Evolutionary conservation across 2,329 filamentous ascomycete genomes (phyloP), one percentile per base, ranked within the genome.

Genomic region (Epicoccum nigrum): DNA sequence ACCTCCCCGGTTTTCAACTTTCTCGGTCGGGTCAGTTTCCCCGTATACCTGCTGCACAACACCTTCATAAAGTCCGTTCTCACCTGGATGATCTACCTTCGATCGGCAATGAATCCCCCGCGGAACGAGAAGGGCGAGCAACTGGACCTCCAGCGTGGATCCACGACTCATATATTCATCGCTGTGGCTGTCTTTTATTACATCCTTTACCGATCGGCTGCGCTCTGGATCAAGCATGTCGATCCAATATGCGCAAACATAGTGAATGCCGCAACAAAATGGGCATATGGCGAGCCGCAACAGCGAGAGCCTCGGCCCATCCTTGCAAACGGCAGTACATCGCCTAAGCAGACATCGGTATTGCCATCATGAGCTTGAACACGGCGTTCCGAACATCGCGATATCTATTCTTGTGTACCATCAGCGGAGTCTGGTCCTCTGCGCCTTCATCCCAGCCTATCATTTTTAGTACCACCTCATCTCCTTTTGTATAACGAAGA

Each of bases 41-140:
- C 84, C 1, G 81, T 87, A 12, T 87, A 87, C 61, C 77, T 87
- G 6, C 71, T 87, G 16, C 85, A 87, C 68, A 85, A 84, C 33
- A 79, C 81, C 0, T 74, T 87, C 23, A 79, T 86, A 59, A 81
- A 84, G 49, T 81, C 79, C 19, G 68, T 86, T 7, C 74, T 87
- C 12, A 80, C 81, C 20, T 86, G 83, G 81, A 78, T 86, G 74
- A 71, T 85, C 11, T 86, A 73, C 48, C 64, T 73, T 3, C 70
- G 69, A 0, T 71, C 67, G 4, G 70, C 68, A 17, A 70, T 73
- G 70, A 71, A 73, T 43, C 71, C 70, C 5, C 65, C 65, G 8
- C 57, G 49, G 38, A 69, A 72, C 47, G 69, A 70, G 40, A 71
- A 72, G 33, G 71, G 70, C 13, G 66, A 74, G 45, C 65, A 63